A percentile compares a stretch with the other conserved stretches of the same genome.
These are phyloP conservation scores for Colletotrichum endophyticum DNA, from an alignment of 2,329 filamentous ascomycete genomes.

Conservation along the genomic window DNA sequence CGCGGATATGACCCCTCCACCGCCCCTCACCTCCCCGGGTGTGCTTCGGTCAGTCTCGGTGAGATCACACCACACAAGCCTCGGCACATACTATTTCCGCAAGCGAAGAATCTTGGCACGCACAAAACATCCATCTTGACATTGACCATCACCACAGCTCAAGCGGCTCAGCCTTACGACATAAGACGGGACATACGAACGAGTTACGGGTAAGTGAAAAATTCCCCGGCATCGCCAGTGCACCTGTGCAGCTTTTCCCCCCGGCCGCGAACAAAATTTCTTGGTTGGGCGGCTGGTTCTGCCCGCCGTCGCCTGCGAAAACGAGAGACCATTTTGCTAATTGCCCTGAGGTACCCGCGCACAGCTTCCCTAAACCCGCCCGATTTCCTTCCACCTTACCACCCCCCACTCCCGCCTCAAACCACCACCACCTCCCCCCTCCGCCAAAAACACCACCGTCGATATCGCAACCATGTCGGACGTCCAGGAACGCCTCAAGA, in stretches of 20 bases:
- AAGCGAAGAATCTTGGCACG: conserved; percentile 24
- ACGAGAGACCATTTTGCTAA: conserved; percentile 19
- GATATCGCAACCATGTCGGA: conserved; percentile 52
- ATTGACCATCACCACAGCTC: conserved; percentile 4
- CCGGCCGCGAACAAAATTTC: not conserved
- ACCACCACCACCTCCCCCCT: conserved; percentile 3
- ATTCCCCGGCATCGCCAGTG: not conserved
- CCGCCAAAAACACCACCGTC: not conserved
- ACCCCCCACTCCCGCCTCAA: conserved; percentile 29
- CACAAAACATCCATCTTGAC: conserved; percentile 22
- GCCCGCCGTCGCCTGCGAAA: conserved; percentile 3
- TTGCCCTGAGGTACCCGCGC: conserved; percentile 18
- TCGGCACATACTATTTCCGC: conserved; percentile 23
- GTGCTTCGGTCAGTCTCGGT: not conserved
- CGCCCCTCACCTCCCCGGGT: not conserved
- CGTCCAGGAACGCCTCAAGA: conserved; percentile 65
- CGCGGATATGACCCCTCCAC: not conserved
- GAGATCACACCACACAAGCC: not conserved
- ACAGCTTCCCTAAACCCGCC: conserved; percentile 15
- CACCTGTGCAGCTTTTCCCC: not conserved
- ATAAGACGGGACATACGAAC: conserved; percentile 11
- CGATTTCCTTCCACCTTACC: conserved; percentile 23
- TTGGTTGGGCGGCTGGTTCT: conserved; percentile 6
- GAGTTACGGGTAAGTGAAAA: conserved; percentile 1
- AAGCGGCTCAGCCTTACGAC: conserved; percentile 20